Conservation (phyloP, 2,329 filamentous ascomycete species). For the Lachnellula cervina region DNA sequence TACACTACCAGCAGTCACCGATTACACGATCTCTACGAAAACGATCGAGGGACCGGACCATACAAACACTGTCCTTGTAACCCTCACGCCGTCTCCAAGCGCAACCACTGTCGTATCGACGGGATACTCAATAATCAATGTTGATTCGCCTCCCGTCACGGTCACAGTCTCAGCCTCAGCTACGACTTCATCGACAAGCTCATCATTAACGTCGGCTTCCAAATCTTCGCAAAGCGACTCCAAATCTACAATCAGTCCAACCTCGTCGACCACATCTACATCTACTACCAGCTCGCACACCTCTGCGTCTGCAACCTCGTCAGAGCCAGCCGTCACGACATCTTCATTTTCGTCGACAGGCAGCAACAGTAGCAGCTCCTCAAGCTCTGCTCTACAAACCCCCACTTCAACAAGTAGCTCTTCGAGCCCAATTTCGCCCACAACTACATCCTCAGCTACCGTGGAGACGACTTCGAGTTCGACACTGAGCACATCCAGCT, state of each 20-base stretch:
- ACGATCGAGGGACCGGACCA: conserved; percentile 23
- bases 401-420: neutral
- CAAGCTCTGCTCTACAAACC: neutral
- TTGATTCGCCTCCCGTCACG: conserved; percentile 22
- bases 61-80: conserved; percentile 23
- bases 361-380: neutral
- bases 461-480: neutral
- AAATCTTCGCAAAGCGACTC: neutral
- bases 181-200: conserved; percentile 1
- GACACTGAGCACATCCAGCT: too few relatives aligned
- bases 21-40: conserved; percentile 20
- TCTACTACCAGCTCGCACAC: neutral
- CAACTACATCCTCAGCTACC: neutral
- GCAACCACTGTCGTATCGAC: conserved; percentile 19
- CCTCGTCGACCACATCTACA: neutral
- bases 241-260: neutral
- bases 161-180: conserved; percentile 12
- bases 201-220: conserved; percentile 1
- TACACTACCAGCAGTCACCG: conserved; percentile 19
- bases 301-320: neutral
- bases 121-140: conserved; percentile 28
- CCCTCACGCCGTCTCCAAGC: conserved; percentile 21
- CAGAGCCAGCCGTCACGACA: neutral
- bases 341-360: neutral
- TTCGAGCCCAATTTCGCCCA: neutral